Evolutionary conservation across 192 early-diverging fungal species (phyloP).

Genomic region (Backusella parvicylindrica): DNA sequence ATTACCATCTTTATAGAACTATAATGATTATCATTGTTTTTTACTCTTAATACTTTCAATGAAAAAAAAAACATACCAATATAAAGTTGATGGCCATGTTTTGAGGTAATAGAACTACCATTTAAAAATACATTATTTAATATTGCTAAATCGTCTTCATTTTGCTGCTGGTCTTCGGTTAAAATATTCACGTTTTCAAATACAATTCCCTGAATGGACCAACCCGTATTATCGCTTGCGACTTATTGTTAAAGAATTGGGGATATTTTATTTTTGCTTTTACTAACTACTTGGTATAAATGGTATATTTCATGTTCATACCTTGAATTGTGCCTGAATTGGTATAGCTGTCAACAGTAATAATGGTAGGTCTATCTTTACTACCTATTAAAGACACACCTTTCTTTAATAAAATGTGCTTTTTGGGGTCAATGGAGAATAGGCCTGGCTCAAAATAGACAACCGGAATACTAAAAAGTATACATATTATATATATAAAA

Average conservation of each 20-base stretch:
- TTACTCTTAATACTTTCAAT: not conserved
- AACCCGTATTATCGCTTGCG: not conserved
- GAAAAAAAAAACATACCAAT: constrained; percentile 6
- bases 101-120: constrained; percentile 5
- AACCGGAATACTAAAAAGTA: not conserved
- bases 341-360: not conserved
- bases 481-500: not conserved
- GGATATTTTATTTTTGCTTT: no score
- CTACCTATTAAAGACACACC: constrained; percentile 9
- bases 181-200: constrained; percentile 25
- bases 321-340: constrained; percentile 8
- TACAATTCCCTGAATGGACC: constrained; percentile 15
- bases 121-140: constrained; percentile 18
- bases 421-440: not conserved
- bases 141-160: not conserved
- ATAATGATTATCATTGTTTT: no score
- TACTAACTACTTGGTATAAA: no score
- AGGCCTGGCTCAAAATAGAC: not conserved
- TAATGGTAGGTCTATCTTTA: constrained; percentile 6
- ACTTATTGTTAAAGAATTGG: no score
- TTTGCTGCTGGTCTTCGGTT: constrained; percentile 3
- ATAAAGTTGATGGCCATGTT: constrained; percentile 6
- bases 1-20: constrained; percentile 11
- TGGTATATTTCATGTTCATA: no score
- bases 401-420: not conserved